phyloP scores from a whole-genome alignment of 1,139 yeast species.

The Lizanozyma gosingica region DNA sequence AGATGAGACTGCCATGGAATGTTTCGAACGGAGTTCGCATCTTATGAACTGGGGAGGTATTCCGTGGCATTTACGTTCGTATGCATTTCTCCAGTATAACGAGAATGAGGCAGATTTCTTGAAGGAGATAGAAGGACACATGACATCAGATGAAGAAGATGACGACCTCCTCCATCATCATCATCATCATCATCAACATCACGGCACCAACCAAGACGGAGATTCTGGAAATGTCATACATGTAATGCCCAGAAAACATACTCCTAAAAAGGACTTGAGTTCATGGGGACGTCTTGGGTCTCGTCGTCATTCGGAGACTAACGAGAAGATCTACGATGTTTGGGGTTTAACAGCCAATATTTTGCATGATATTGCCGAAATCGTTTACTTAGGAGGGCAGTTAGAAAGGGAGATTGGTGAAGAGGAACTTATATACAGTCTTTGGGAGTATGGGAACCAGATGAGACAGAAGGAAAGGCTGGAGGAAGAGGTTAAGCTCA shows the following conservation, averaged over 20 bases:
- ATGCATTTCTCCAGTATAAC: conserved; percentile 49
- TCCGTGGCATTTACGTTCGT: conserved; percentile 56
- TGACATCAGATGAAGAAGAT: conserved; percentile 47
- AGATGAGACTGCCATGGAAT: conserved; percentile 28
- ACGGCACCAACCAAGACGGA: conserved; percentile 1
- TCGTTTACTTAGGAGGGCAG: conserved; percentile 29
- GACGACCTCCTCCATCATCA: no score
- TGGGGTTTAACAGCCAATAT: conserved; percentile 94
- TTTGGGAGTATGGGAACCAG: conserved; percentile 43
- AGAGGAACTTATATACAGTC: conserved; percentile 54
- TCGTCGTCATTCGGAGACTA: conserved; percentile 26
- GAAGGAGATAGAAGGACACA: conserved; percentile 43
- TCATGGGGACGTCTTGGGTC: conserved; percentile 38
- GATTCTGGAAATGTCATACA: conserved; percentile 13
- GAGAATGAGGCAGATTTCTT: conserved; percentile 54
- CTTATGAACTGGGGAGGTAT: conserved; percentile 60
- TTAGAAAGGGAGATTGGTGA: conserved; percentile 39
- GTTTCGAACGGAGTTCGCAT: conserved; percentile 33
- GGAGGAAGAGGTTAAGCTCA: conserved; percentile 26
- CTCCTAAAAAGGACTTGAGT: conserved; percentile 8
- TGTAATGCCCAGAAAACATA: conserved; percentile 8
- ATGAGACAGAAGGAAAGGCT: conserved; percentile 29
- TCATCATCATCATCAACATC: no score
- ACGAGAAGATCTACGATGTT: conserved; percentile 51
- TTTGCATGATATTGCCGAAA: conserved; percentile 63